These are phyloP conservation scores for Cardamine occulta DNA, from an alignment of 345 rosid species.

Conservation along the genomic window DNA sequence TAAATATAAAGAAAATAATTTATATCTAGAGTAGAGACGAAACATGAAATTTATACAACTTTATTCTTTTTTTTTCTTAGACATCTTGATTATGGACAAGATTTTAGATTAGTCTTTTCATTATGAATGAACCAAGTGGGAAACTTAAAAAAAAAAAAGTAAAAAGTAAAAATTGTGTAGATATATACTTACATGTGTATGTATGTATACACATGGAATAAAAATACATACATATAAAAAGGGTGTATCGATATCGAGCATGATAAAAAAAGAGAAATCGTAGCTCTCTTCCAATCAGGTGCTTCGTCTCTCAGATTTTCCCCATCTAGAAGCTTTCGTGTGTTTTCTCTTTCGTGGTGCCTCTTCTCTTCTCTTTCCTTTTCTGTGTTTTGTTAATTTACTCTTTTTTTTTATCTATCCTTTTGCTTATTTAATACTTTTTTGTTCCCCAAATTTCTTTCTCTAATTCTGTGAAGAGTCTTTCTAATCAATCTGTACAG, in stretches of 20 bases:
- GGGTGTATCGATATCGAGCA: neutral
- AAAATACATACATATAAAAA: neutral
- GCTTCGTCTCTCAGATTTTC: slow-evolving; percentile 20
- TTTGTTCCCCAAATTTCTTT: neutral
- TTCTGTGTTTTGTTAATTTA: slow-evolving; percentile 31
- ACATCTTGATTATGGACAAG: neutral
- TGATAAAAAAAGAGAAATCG: slow-evolving; percentile 2
- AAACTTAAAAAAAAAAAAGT: neutral
- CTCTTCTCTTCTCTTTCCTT: slow-evolving; percentile 38
- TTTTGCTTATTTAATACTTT: neutral
- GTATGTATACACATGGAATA: neutral
- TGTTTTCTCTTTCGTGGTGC: slow-evolving; percentile 29
- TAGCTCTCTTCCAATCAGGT: slow-evolving; percentile 26
- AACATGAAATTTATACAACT: too few species aligned
- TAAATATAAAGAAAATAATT: neutral
- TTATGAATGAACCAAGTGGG: neutral
- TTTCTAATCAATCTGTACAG: slow-evolving; percentile 44
- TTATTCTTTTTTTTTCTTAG: neutral
- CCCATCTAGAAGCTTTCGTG: slow-evolving; percentile 18
- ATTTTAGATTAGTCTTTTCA: neutral
- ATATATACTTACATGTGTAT: neutral
- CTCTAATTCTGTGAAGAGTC: neutral
- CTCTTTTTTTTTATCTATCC: neutral
- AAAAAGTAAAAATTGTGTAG: neutral
- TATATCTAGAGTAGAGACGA: neutral